Evolutionary conservation across 1,284 basidiomycete genomes (phyloP).

Genomic region (Trichosporon sp.): DNA sequence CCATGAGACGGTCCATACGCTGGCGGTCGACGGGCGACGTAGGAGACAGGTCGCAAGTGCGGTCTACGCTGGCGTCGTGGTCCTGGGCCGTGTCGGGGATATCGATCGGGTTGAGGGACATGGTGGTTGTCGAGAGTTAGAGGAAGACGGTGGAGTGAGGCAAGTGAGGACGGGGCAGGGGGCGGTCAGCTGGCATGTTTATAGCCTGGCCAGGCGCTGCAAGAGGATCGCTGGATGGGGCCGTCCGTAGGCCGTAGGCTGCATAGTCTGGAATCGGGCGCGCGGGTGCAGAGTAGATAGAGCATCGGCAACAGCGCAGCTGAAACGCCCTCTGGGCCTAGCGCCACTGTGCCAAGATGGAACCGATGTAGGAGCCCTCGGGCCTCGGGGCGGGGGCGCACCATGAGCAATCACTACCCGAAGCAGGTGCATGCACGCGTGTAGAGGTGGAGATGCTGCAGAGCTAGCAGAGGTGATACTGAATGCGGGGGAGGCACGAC

Average conservation of each 20-base stretch:
- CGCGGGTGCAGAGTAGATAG: neutral
- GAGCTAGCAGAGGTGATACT: too few species aligned
- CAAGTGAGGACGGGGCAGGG: neutral
- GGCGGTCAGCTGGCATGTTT: neutral
- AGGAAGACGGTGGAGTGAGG: neutral
- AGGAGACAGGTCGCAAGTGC: slow-evolving; percentile 35
- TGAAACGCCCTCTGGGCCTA: neutral
- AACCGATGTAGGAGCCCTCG: neutral
- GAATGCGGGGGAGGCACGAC: too few species aligned
- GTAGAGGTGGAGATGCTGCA: too few species aligned
- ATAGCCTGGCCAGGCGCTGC: neutral
- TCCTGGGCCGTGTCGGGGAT: slow-evolving; percentile 33
- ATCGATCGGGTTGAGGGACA: slow-evolving; percentile 18
- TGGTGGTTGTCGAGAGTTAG: slow-evolving; percentile 12
- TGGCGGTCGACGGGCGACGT: slow-evolving; percentile 36
- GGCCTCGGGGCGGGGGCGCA: neutral
- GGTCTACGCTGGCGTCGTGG: slow-evolving; percentile 35
- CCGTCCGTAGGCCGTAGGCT: too few species aligned
- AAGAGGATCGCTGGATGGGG: neutral
- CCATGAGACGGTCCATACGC: slow-evolving; percentile 60
- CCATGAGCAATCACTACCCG: too few species aligned
- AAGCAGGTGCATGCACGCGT: too few species aligned
- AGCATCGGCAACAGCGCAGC: neutral
- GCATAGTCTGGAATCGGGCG: neutral
- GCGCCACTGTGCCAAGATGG: neutral